A percentile compares a stretch with the other conserved stretches of the same genome.
Conservation (phyloP, 2,329 filamentous ascomycete species). For the Trichoderma sp. region DNA sequence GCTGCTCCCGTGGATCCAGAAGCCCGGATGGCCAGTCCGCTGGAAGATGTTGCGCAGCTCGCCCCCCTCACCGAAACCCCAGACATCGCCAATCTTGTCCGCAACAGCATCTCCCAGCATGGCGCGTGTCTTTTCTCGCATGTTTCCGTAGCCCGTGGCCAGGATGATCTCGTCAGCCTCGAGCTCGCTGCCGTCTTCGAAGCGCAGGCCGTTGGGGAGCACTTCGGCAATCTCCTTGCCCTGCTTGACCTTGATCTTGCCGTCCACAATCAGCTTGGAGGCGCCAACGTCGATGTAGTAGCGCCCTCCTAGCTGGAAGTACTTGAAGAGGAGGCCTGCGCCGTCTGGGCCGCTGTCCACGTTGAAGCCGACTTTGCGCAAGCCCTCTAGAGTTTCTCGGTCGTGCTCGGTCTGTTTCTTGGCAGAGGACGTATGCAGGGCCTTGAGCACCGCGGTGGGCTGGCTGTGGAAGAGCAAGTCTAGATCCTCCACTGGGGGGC, state of each 20-base stretch:
- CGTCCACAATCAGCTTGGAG: conserved; percentile 63
- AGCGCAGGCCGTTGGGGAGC: conserved; percentile 48
- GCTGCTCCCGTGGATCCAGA: conserved; percentile 70
- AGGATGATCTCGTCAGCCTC: conserved; percentile 67
- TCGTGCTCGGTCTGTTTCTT: conserved; percentile 43
- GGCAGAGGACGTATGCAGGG: conserved; percentile 54
- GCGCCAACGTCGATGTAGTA: conserved; percentile 74
- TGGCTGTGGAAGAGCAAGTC: conserved; percentile 64
- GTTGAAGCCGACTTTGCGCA: conserved; percentile 63
- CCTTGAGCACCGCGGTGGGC: conserved; percentile 64
- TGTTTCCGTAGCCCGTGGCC: conserved; percentile 69
- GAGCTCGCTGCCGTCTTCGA: conserved; percentile 59
- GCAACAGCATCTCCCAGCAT: conserved; percentile 66
- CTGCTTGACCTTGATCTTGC: conserved; percentile 66
- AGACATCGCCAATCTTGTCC: conserved; percentile 61
- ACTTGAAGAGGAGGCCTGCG: conserved; percentile 63
- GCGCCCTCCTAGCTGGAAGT: conserved; percentile 67
- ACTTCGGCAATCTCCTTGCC: conserved; percentile 60
- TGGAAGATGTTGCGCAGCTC: conserved; percentile 64
- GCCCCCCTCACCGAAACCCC: conserved; percentile 63
- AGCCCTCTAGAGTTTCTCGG: conserved; percentile 45
- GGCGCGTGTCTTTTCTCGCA: conserved; percentile 63
- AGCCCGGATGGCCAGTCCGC: conserved; percentile 62
- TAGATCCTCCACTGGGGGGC: conserved; percentile 66
- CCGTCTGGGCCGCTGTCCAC: conserved; percentile 61